These are phyloP conservation scores for Cryptococcus depauperatus DNA, from an alignment of 1,284 basidiomycete species.

Conservation along the genomic window DNA sequence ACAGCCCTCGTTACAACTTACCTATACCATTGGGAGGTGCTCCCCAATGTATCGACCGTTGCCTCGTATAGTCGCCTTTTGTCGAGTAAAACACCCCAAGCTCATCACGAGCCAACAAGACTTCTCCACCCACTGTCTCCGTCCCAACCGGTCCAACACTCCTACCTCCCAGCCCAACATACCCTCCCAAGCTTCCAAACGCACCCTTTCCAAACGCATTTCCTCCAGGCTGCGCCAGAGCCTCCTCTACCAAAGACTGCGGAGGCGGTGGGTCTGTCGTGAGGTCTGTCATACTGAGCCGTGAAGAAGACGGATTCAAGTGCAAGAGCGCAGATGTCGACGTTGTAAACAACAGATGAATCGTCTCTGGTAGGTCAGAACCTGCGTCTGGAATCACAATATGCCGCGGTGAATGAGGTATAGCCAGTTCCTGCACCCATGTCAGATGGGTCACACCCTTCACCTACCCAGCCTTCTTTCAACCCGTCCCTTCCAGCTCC, in stretches of 20 bases:
- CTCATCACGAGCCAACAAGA: constrained; percentile 68
- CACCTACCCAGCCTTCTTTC: constrained; percentile 24
- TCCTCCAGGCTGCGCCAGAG: neutral
- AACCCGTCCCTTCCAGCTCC: constrained; percentile 23
- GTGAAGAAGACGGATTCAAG: constrained; percentile 48
- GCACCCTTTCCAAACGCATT: constrained; percentile 43
- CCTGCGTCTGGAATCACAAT: constrained; percentile 37
- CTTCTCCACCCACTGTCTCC: constrained; percentile 57
- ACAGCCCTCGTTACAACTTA: too few species aligned
- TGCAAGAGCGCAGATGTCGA: constrained; percentile 60
- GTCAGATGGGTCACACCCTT: too few species aligned
- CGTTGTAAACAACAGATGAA: constrained; percentile 64
- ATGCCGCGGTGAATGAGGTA: constrained; percentile 62
- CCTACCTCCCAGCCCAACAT: constrained; percentile 75
- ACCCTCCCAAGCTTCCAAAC: constrained; percentile 70
- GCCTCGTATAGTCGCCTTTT: constrained; percentile 59
- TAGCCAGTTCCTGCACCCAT: neutral
- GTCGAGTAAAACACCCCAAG: constrained; percentile 63
- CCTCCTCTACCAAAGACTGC: constrained; percentile 45
- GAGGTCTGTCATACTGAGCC: constrained; percentile 60
- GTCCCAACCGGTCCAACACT: constrained; percentile 58
- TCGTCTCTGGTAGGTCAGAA: constrained; percentile 25
- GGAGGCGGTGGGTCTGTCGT: constrained; percentile 62
- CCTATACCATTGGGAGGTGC: constrained; percentile 67
- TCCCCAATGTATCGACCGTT: constrained; percentile 63